These are phyloP conservation scores for Mytilinidion resinicola DNA, from an alignment of 495 filamentous ascomycete genomes.

Conservation along the genomic window DNA sequence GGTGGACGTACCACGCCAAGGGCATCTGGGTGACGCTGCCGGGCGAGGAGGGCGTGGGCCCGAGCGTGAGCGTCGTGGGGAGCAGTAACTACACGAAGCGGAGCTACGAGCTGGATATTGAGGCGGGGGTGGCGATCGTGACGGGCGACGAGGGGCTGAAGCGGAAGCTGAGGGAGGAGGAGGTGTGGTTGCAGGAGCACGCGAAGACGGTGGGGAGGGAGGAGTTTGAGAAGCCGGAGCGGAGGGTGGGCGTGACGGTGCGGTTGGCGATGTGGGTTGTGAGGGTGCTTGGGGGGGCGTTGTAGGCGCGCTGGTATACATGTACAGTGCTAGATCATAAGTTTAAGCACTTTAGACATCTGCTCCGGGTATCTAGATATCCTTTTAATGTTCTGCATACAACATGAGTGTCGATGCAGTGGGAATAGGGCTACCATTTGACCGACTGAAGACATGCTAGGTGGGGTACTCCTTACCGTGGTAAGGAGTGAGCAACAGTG, in stretches of 20 bases:
- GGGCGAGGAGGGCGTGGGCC: conserved; percentile 39
- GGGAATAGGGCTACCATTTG: no score
- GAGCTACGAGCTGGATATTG: conserved; percentile 85
- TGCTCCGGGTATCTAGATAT: no score
- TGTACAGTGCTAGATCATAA: no score
- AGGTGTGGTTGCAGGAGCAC: conserved; percentile 67
- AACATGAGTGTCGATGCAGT: no score
- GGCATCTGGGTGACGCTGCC: conserved; percentile 83
- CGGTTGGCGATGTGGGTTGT: conserved; percentile 83
- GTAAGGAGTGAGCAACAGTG: no score
- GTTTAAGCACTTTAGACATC: no score
- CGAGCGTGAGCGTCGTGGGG: conserved; percentile 77
- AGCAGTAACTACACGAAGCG: conserved; percentile 95
- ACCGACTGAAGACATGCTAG: no score
- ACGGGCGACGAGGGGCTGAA: conserved; percentile 72
- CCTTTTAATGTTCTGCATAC: no score
- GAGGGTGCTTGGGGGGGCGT: conserved; percentile 37
- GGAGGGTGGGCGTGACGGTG: conserved; percentile 79
- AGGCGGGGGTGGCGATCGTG: conserved; percentile 76
- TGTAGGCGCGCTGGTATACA: conserved; percentile 28
- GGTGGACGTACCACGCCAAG: conserved; percentile 98
- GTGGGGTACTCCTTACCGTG: no score
- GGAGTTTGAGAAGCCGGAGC: conserved; percentile 71
- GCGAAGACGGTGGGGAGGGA: conserved; percentile 59
- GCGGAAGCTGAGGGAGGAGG: conserved; percentile 66